These are phyloP conservation scores for Ascomycota sp. DNA, from an alignment of 2,329 filamentous ascomycete genomes.

Conservation along the genomic window DNA sequence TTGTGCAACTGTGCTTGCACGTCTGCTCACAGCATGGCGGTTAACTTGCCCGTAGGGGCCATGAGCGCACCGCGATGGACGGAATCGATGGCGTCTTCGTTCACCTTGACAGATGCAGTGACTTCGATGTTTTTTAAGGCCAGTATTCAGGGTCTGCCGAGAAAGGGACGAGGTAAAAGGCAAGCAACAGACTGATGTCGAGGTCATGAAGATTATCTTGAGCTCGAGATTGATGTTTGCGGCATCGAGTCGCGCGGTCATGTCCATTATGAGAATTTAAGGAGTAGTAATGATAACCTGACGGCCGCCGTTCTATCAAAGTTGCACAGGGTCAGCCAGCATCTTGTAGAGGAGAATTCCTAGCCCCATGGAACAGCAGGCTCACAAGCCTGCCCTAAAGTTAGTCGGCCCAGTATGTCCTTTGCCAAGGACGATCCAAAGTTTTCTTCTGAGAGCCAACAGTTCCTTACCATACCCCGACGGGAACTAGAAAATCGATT, in stretches of 20 bases:
- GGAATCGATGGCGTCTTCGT: slow-evolving; percentile 52
- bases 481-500: too few species aligned
- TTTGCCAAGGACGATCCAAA: too few species aligned
- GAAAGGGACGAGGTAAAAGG: background rate
- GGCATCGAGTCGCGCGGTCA: slow-evolving; percentile 36
- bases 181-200: slow-evolving; percentile 31
- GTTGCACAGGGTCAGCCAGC: slow-evolving; percentile 39
- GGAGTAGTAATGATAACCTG: slow-evolving; percentile 51
- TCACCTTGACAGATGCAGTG: slow-evolving; percentile 46
- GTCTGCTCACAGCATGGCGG: background rate
- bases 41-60: slow-evolving; percentile 37
- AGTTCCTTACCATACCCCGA: too few species aligned
- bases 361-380: too few species aligned
- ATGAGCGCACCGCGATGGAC: slow-evolving; percentile 48
- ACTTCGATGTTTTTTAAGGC: slow-evolving; percentile 37
- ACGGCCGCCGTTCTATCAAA: slow-evolving; percentile 38
- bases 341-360: too few species aligned
- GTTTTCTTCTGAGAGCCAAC: too few species aligned
- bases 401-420: too few species aligned
- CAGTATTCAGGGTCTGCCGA: slow-evolving; percentile 1
- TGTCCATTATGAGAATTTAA: slow-evolving; percentile 47
- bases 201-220: slow-evolving; percentile 49
- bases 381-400: too few species aligned
- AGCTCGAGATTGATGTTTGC: slow-evolving; percentile 34
- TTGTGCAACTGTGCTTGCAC: background rate